phyloP scores from a whole-genome alignment of 257 asterid species.

The Perilla frutescens region DNA sequence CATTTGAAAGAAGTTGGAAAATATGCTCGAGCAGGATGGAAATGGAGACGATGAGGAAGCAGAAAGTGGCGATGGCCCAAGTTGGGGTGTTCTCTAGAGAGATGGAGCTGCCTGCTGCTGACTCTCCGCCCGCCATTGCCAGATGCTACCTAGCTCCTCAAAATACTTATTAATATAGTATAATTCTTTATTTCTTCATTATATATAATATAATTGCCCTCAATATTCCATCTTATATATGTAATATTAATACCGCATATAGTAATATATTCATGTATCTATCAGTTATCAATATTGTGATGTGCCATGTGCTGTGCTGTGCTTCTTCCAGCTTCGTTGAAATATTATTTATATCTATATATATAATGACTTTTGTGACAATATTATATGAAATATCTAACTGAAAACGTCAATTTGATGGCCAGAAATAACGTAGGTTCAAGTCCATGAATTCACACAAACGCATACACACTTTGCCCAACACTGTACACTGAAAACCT shows the following conservation, averaged over 20 bases:
- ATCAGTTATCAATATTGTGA: background rate
- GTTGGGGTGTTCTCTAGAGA: slow-evolving; percentile 57
- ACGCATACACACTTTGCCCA: slow-evolving; percentile 1
- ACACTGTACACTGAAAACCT: background rate
- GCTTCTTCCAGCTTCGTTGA: background rate
- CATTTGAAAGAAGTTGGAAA: slow-evolving; percentile 53
- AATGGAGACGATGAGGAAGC: slow-evolving; percentile 52
- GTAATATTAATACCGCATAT: background rate
- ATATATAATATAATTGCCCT: no score
- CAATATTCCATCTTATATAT: no score
- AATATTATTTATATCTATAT: no score
- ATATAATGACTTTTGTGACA: slow-evolving; percentile 4
- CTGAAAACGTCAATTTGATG: background rate
- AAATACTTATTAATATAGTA: background rate
- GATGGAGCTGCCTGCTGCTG: slow-evolving; percentile 12
- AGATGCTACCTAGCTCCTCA: background rate
- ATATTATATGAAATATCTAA: no score
- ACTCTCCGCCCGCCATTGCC: slow-evolving; percentile 32
- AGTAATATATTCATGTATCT: background rate
- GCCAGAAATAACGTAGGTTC: background rate
- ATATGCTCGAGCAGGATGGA: slow-evolving; percentile 48
- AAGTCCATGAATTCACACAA: slow-evolving; percentile 28
- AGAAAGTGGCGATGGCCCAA: slow-evolving; percentile 69
- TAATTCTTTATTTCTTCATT: background rate
- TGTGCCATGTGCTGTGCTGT: no score